Evolutionary conservation across 805 yeast species (phyloP).

Genomic region (Monosporozyma unispora): DNA sequence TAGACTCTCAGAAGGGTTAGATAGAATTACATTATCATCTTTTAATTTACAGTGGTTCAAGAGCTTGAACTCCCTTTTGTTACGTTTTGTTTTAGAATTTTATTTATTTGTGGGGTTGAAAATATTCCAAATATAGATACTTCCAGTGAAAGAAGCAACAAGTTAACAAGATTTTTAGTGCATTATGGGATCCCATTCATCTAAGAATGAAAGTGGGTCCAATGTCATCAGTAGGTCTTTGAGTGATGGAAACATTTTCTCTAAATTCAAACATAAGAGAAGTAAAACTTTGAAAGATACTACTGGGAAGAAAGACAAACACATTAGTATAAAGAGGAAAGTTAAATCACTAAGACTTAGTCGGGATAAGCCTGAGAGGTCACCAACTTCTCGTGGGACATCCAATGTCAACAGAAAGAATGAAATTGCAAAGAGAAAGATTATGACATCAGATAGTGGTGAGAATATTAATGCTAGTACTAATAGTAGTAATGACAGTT

Average conservation of each 20-base stretch:
- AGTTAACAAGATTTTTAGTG: not conserved
- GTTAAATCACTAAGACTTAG: not conserved
- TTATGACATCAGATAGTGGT: not conserved
- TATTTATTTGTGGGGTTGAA: not conserved
- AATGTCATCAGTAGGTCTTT: not conserved
- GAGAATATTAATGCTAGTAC: not conserved
- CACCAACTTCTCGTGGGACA: not conserved
- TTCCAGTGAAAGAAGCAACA: not conserved
- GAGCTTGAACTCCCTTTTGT: not conserved
- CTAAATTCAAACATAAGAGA: not conserved
- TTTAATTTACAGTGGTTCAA: not conserved
- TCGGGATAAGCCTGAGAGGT: not conserved
- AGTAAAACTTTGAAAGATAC: not conserved
- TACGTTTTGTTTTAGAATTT: not conserved
- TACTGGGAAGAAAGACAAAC: not conserved
- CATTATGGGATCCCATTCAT: not conserved
- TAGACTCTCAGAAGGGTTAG: not conserved
- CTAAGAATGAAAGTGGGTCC: not conserved
- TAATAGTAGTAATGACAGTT: not conserved
- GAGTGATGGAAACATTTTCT: not conserved
- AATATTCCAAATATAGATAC: not conserved
- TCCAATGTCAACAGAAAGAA: constrained; percentile 7
- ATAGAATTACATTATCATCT: too few species aligned
- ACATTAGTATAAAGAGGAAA: not conserved
- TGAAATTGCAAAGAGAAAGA: constrained; percentile 16